A percentile compares a stretch with the other conserved stretches of the same genome.
Conservation (phyloP, 441 rosid genomes). For the Pelargonium fulgidum region DNA sequence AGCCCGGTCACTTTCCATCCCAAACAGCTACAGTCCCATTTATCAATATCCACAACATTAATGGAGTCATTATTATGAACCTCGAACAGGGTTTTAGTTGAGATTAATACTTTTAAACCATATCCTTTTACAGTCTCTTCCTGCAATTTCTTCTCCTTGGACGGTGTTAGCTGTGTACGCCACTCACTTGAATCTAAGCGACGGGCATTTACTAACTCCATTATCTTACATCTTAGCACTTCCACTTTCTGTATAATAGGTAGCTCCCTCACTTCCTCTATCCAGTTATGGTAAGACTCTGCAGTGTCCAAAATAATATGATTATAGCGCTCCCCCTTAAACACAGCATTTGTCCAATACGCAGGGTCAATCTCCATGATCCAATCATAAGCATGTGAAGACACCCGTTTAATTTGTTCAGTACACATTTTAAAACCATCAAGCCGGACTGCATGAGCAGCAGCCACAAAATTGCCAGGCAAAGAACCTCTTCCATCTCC, state of each 20-base stretch:
- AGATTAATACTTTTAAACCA: conserved; percentile 53
- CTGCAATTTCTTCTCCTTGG: conserved; percentile 48
- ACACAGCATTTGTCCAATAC: conserved; percentile 59
- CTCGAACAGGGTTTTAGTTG: conserved; percentile 74
- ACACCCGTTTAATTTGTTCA: conserved; percentile 59
- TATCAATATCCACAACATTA: conserved; percentile 62
- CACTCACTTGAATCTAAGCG: conserved; percentile 45
- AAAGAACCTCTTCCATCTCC: conserved; percentile 73
- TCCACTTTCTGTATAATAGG: conserved; percentile 63
- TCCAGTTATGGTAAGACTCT: conserved; percentile 60
- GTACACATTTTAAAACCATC: conserved; percentile 47
- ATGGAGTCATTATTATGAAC: conserved; percentile 60
- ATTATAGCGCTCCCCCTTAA: conserved; percentile 68
- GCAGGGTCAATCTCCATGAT: conserved; percentile 60
- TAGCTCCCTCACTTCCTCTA: conserved; percentile 60
- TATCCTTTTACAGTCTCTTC: conserved; percentile 54
- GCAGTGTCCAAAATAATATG: conserved; percentile 52
- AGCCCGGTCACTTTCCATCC: conserved; percentile 63
- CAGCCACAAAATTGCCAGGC: conserved; percentile 53
- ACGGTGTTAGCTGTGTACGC: conserved; percentile 61
- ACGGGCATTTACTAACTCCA: conserved; percentile 49
- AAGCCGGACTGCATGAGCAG: conserved; percentile 61
- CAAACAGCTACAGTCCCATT: conserved; percentile 62
- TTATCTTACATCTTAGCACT: conserved; percentile 38
- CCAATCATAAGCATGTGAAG: conserved; percentile 71